Base-by-base conservation (phyloP, 208 protist species). In the Wallacemonas collosoma region DNA sequence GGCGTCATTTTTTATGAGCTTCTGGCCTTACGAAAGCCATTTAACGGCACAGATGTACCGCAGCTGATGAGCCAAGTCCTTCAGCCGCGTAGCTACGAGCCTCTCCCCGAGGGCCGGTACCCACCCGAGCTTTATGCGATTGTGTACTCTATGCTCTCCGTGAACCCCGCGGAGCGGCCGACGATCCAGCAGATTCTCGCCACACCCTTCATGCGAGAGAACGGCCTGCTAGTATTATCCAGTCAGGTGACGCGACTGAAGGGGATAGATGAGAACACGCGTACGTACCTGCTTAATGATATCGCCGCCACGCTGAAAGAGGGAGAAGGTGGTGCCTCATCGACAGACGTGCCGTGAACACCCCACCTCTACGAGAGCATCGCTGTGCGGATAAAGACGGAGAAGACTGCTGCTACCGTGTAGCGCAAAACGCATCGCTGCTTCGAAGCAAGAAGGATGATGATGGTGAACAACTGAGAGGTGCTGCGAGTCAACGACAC, bases 1-100 rank as follows among this genome's bases (percentile, higher is more conserved):
- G 91, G 91, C 4, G 84, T 90, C n/a, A 74, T 95, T 39, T 74
- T 93, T 26, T 96, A 93, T 61, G 91, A 96, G 69, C 41, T 96
- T 8, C 79, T 94, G 7, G 76, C 89, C 17, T 56, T 93, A 41
- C 47, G 79, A 62, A 91, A 91, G 62, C 87, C 91, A 1, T 96
- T 96, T 56, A 65, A 75, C 43, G 83, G 75, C 12, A 61, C 60
- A 15, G 81, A 88, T 68, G 72, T 81, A 71, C 55, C 66, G 12
- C 76, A 82, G 35, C 76, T 91, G 26, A 87, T 93, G 76, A 72
- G 85, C 50, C 80, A 75, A 26, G 85, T 90, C 9, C 75, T 89
- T 11, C 73, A 62, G 50, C 77, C 79, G 38, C 73, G 72, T 7
- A 81, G 73, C 65, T 91, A 86, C 63, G 73, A 81, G 14, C 69